Evolutionary conservation across 805 yeast genomes (phyloP).

Genomic region (Candida nonsorbophila): DNA sequence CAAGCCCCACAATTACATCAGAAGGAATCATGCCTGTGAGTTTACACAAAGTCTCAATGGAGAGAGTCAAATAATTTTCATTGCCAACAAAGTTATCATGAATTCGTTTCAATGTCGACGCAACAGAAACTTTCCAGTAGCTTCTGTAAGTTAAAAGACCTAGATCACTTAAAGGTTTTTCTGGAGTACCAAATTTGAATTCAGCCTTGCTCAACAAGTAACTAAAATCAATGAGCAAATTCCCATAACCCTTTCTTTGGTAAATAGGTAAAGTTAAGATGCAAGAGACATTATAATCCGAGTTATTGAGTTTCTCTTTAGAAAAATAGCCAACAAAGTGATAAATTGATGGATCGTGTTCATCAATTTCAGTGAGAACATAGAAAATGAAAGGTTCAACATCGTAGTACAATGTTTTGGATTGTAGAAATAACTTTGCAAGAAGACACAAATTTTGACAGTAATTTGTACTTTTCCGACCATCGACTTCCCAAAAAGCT

Average conservation of each 20-base stretch:
- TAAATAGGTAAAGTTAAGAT: slow-evolving; percentile 83
- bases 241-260: slow-evolving; percentile 88
- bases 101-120: slow-evolving; percentile 38
- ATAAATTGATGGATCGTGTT: slow-evolving; percentile 33
- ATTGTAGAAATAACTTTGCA: slow-evolving; percentile 84
- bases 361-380: slow-evolving; percentile 67
- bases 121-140: slow-evolving; percentile 73
- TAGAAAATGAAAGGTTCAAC: slow-evolving; percentile 94
- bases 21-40: slow-evolving; percentile 82
- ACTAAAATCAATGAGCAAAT: slow-evolving; percentile 81
- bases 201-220: slow-evolving; percentile 74
- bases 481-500: slow-evolving; percentile 58
- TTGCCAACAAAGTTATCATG: slow-evolving; percentile 12
- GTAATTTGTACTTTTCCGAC: slow-evolving; percentile 71
- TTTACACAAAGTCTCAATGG: slow-evolving; percentile 59
- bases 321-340: slow-evolving; percentile 94
- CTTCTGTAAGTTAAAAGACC: slow-evolving; percentile 82
- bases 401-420: slow-evolving; percentile 89
- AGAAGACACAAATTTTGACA: slow-evolving; percentile 88
- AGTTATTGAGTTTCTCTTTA: slow-evolving; percentile 72
- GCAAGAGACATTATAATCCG: slow-evolving; percentile 83
- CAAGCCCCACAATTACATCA: slow-evolving; percentile 84
- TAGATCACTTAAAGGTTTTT: slow-evolving; percentile 84
- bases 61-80: slow-evolving; percentile 13
- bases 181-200: slow-evolving; percentile 85